Percentiles rank a stretch among this genome's conserved stretches.
phyloP scores from a whole-genome alignment of 202 grass and related monocot species.

The Elaeis oleifera region DNA sequence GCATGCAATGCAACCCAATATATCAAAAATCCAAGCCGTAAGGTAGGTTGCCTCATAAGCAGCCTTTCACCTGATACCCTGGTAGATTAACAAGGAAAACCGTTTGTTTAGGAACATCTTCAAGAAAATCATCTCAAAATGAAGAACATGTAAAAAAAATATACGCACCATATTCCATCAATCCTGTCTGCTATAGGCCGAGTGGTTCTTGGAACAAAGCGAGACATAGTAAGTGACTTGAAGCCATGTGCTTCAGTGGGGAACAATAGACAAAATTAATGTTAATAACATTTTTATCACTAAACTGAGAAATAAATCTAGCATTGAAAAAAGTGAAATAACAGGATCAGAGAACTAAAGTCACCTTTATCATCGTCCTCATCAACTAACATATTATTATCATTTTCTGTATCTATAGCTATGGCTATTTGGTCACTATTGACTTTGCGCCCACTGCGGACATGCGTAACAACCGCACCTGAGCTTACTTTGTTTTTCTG shows the following conservation, averaged over 20 bases:
- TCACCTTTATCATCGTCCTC: constrained; percentile 98
- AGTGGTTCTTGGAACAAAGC: constrained; percentile 76
- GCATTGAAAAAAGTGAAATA: neutral
- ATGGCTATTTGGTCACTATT: constrained; percentile 85
- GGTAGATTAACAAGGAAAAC: constrained; percentile 29
- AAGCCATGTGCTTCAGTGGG: constrained; percentile 86
- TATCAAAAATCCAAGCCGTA: constrained; percentile 63
- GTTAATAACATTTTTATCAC: no score
- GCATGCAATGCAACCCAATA: constrained; percentile 78
- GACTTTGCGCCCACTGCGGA: constrained; percentile 63
- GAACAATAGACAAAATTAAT: constrained; percentile 1
- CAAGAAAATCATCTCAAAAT: constrained; percentile 13
- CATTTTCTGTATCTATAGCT: constrained; percentile 58
- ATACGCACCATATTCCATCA: constrained; percentile 82
- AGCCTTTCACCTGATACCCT: constrained; percentile 94
- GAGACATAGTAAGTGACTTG: constrained; percentile 88
- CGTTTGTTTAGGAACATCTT: constrained; percentile 4
- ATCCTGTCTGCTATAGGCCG: constrained; percentile 78
- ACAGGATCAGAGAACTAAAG: constrained; percentile 7
- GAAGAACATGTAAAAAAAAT: constrained; percentile 26
- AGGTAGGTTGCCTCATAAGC: constrained; percentile 89
- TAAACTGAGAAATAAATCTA: no score
- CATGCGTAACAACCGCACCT: constrained; percentile 46
- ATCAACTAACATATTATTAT: constrained; percentile 45
- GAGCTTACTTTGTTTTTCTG: constrained; percentile 56